Conservation (phyloP, 1,284 basidiomycete genomes). For the Trametes pubescens region DNA sequence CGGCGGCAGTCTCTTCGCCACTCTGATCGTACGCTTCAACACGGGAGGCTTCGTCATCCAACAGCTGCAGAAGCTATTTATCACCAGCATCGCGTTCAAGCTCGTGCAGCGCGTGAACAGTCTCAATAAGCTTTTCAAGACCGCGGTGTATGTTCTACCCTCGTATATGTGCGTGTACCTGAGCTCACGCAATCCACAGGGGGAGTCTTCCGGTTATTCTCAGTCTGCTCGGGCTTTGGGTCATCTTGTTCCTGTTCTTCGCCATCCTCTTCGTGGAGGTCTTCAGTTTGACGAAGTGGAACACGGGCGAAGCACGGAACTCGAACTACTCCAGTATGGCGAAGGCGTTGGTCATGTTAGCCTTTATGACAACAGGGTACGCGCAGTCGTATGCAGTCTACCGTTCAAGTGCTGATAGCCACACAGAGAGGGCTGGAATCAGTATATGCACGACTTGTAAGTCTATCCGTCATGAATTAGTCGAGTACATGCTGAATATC, state of each 20-base stretch:
- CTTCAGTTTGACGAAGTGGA: slow-evolving; percentile 93
- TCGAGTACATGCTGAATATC: slow-evolving; percentile 17
- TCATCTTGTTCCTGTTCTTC: slow-evolving; percentile 93
- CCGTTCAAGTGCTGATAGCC: background rate
- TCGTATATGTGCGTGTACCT: slow-evolving; percentile 8
- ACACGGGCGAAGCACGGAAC: slow-evolving; percentile 71
- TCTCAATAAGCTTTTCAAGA: slow-evolving; percentile 97
- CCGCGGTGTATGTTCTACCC: slow-evolving; percentile 76
- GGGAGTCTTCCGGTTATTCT: slow-evolving; percentile 90
- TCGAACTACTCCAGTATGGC: slow-evolving; percentile 88
- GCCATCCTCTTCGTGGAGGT: slow-evolving; percentile 92
- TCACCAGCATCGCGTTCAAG: slow-evolving; percentile 94
- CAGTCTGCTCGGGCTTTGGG: slow-evolving; percentile 89
- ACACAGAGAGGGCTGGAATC: slow-evolving; percentile 90
- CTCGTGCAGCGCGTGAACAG: slow-evolving; percentile 90
- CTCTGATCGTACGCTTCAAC: slow-evolving; percentile 76
- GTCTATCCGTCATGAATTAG: slow-evolving; percentile 39
- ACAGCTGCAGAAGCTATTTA: slow-evolving; percentile 94
- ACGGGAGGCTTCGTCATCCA: slow-evolving; percentile 58
- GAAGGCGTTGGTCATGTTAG: slow-evolving; percentile 86
- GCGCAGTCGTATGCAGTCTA: slow-evolving; percentile 30
- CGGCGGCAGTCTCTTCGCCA: slow-evolving; percentile 86
- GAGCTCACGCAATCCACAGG: slow-evolving; percentile 48
- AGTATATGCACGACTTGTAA: slow-evolving; percentile 95
- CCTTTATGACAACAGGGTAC: slow-evolving; percentile 80